Conservation (phyloP, 345 rosid species). For the Trapa bicornis region DNA sequence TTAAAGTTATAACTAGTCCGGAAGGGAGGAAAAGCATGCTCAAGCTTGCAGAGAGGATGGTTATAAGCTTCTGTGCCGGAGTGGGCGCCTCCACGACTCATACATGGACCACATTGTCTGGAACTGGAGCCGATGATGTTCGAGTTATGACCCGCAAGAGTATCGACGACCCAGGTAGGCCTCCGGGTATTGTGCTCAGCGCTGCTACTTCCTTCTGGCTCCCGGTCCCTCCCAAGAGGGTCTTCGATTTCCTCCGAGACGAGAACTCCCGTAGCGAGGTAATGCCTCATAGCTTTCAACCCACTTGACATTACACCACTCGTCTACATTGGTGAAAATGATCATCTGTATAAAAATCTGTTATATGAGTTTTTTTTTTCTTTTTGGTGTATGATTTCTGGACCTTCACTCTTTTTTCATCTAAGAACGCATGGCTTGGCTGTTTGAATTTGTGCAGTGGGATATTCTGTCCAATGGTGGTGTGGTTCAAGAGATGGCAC, state of each 20-base stretch:
- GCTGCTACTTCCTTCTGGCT: constrained; percentile 96
- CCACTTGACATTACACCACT: too few species aligned
- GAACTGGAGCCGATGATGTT: constrained; percentile 59
- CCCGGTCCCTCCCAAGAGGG: constrained; percentile 49
- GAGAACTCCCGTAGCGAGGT: constrained; percentile 66
- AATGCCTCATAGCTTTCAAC: constrained; percentile 4
- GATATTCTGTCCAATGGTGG: constrained; percentile 72
- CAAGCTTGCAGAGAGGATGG: constrained; percentile 76
- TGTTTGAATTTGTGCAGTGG: constrained; percentile 43
- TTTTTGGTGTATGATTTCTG: too few species aligned
- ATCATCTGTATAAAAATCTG: background rate
- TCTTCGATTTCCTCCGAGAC: constrained; percentile 78
- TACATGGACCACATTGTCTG: constrained; percentile 54
- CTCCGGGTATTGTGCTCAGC: constrained; percentile 67
- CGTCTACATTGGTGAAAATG: too few species aligned
- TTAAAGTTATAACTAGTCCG: constrained; percentile 44
- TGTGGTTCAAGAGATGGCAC: constrained; percentile 56
- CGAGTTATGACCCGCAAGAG: constrained; percentile 75
- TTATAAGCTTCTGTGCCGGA: constrained; percentile 59
- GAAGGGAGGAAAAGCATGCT: constrained; percentile 66
- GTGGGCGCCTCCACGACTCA: constrained; percentile 59
- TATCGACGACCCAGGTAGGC: constrained; percentile 70
- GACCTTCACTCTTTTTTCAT: too few species aligned
- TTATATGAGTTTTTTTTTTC: too few species aligned
- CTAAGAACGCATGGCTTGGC: background rate